A percentile compares a stretch with the other conserved stretches of the same genome.
Conservation (phyloP, 192 early-diverging fungal species). For the Linnemannia hyalina region DNA sequence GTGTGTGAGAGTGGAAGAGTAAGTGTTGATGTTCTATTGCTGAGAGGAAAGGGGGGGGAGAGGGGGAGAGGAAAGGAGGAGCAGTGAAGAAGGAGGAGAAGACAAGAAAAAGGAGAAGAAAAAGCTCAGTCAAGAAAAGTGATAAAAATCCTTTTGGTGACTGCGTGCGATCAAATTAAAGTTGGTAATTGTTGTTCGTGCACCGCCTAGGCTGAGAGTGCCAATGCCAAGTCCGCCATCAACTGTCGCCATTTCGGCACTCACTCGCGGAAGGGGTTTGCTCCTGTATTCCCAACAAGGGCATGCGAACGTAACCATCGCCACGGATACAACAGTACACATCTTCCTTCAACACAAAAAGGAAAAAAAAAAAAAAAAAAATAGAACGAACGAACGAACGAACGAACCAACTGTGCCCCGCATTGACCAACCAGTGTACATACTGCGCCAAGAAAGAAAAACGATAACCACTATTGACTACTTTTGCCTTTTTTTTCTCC, state of each 20-base stretch:
- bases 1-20: neutral
- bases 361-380: neutral
- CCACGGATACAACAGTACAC: no score
- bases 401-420: neutral
- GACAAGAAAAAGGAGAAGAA: neutral
- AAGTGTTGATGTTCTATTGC: constrained; percentile 1
- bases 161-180: neutral
- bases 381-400: neutral
- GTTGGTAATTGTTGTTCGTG: neutral
- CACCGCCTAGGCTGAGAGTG: no score
- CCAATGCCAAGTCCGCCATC: neutral
- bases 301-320: no score
- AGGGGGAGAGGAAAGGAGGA: neutral
- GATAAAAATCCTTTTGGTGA: neutral
- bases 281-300: no score
- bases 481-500: no score
- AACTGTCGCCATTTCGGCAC: neutral
- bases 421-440: neutral
- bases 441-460: neutral
- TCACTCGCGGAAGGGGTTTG: neutral
- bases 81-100: neutral
- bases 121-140: no score
- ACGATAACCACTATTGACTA: no score
- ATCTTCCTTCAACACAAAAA: neutral
- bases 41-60: neutral